Base-by-base conservation (phyloP, 805 yeast genomes). In the Barnettozyma populi region DNA sequence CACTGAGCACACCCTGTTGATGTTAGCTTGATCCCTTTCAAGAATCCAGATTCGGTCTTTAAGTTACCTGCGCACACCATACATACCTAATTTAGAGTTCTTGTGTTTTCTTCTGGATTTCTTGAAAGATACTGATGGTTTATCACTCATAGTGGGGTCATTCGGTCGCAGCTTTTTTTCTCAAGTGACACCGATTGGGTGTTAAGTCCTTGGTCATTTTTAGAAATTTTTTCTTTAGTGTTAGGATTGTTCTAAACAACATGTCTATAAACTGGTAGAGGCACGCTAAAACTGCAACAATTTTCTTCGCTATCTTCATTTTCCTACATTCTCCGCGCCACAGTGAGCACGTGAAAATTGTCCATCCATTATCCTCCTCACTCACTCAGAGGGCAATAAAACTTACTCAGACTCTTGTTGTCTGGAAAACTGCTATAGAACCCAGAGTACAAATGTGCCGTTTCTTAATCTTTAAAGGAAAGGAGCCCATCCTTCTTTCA, bases 401-500 rank as follows among this genome's bases (percentile, higher is more conserved):
- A n/a, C n/a, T n/a, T n/a, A n/a, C n/a, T n/a, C n/a, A n/a, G n/a
- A n/a, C n/a, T n/a, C n/a, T n/a, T n/a, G n/a, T n/a, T n/a, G n/a
- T n/a, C n/a, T n/a, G n/a, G n/a, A n/a, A n/a, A n/a, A n/a, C n/a
- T n/a, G n/a, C n/a, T n/a, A n/a, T n/a, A 23, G 25, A 23, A 8
- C 7, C 8, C 29, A 37, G 25, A n/a, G 31, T 37, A 25, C 41
- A 16, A 5, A 92, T 92, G 99, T 92, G 99, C 63, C 75, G 99
- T 43, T 92, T 92, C 61, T 74, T 94, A 65, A 90, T 94, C 16
- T 92, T 84, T 69, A 89, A 90, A 61, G 76, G 73, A 57, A 82
- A 84, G 41, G 96, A 94, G 56, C 86, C 95, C 3, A 87, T 92
- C 61, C 77, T 85, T 39, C 74, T 94, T 34, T 86, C 95, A 13